Evolutionary conservation across 2,329 filamentous ascomycete genomes (phyloP).

Genomic region (Colletotrichum sp.): DNA sequence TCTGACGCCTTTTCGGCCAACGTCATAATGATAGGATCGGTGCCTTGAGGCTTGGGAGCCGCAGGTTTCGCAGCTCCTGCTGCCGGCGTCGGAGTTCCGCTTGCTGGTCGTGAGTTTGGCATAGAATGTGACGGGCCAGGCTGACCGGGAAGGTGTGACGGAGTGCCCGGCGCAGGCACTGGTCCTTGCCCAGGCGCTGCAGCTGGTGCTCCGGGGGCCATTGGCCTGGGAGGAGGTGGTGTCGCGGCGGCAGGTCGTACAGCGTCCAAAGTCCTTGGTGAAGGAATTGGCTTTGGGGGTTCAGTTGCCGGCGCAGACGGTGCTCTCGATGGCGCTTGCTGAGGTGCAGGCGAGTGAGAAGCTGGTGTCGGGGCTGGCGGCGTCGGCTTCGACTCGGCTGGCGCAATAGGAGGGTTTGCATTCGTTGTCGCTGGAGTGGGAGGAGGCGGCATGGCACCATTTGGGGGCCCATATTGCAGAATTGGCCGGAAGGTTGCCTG

Average conservation of each 20-base stretch:
- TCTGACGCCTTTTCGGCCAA: slow-evolving; percentile 77
- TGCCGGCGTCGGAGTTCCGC: slow-evolving; percentile 18
- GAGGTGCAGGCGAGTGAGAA: background rate
- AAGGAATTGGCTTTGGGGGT: background rate
- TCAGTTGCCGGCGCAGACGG: background rate
- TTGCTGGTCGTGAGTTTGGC: slow-evolving; percentile 14
- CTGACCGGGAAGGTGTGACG: slow-evolving; percentile 8
- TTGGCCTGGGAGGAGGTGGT: background rate
- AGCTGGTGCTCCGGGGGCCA: slow-evolving; percentile 9
- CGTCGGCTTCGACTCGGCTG: slow-evolving; percentile 25
- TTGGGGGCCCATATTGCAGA: slow-evolving; percentile 69
- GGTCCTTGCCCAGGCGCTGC: slow-evolving; percentile 21
- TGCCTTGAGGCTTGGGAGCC: slow-evolving; percentile 18
- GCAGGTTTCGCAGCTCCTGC: slow-evolving; percentile 6
- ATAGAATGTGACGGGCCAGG: slow-evolving; percentile 28
- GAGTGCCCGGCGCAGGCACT: slow-evolving; percentile 20
- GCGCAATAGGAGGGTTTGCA: slow-evolving; percentile 8
- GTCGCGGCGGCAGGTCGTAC: background rate
- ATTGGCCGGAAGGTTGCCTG: slow-evolving; percentile 53
- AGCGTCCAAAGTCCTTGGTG: background rate
- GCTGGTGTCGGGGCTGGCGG: slow-evolving; percentile 5
- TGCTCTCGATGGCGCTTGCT: background rate
- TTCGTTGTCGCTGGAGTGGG: slow-evolving; percentile 9
- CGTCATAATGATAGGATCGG: slow-evolving; percentile 74
- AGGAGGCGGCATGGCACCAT: slow-evolving; percentile 64